A percentile compares a stretch with the other conserved stretches of the same genome.
Conservation (phyloP, 331 rosid genomes). For the Rhamnella rubrinervis region DNA sequence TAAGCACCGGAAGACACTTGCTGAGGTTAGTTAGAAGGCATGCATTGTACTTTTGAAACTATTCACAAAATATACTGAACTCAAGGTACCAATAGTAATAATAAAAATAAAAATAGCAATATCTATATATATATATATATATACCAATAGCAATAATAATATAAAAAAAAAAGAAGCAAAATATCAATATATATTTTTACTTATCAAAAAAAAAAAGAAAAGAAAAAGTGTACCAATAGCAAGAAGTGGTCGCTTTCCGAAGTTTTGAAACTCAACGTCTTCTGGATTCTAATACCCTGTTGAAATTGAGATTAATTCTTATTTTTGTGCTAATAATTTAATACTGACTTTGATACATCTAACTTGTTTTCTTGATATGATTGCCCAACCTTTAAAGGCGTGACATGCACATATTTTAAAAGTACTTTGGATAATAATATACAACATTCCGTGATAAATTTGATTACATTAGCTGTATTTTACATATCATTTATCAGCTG, state of each 20-base stretch:
- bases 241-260: background rate
- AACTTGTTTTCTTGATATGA: background rate
- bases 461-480: background rate
- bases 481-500: slow-evolving; percentile 54
- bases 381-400: background rate
- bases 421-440: slow-evolving; percentile 1
- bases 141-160: too few relatives aligned
- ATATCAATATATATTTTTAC: too few relatives aligned
- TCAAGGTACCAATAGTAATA: background rate
- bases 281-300: background rate
- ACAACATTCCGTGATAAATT: background rate
- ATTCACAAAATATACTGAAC: background rate
- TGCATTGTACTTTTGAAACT: background rate
- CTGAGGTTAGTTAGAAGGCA: slow-evolving; percentile 55
- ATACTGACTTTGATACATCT: background rate
- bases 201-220: too few relatives aligned
- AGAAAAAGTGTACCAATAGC: too few relatives aligned
- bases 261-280: background rate
- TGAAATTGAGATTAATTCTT: background rate
- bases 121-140: too few relatives aligned
- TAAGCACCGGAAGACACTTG: slow-evolving; percentile 90
- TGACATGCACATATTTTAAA: background rate
- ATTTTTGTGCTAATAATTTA: background rate
- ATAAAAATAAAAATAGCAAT: too few relatives aligned
- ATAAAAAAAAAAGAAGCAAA: too few relatives aligned